phyloP scores from a whole-genome alignment of 345 rosid species.

The Limnanthes douglasii region DNA sequence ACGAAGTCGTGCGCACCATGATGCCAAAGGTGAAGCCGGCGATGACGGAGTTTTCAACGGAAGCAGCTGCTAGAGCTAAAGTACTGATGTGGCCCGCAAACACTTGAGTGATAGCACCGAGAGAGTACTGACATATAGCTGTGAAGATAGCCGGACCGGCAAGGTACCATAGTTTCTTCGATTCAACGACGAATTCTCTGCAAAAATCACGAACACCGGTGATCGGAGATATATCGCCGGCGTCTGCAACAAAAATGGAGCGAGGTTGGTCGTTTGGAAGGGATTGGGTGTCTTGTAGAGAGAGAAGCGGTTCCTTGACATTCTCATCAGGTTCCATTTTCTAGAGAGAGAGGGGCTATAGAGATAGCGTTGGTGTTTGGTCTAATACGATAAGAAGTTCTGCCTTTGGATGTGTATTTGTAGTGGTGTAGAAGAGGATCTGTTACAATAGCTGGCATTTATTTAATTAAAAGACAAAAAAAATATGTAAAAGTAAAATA shows the following conservation, averaged over 20 bases:
- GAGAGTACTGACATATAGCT: conserved; percentile 67
- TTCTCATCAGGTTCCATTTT: conserved; percentile 16
- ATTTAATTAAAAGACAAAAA: no score
- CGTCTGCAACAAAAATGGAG: conserved; percentile 13
- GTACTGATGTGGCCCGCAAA: conserved; percentile 70
- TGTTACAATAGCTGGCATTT: no score
- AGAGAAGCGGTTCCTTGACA: conserved; percentile 22
- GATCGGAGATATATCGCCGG: conserved; percentile 17
- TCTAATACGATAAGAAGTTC: no score
- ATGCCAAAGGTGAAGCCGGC: conserved; percentile 86
- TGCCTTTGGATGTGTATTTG: no score
- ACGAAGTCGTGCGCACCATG: conserved; percentile 31
- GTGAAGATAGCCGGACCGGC: conserved; percentile 98
- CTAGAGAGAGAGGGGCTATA: not conserved
- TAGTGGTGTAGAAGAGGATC: no score
- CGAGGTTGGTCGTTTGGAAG: not conserved
- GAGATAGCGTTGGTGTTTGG: not conserved
- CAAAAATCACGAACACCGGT: conserved; percentile 24
- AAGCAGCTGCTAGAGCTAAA: conserved; percentile 66
- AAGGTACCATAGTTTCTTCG: conserved; percentile 66
- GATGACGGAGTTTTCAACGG: conserved; percentile 79
- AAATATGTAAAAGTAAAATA: no score
- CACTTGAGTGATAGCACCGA: conserved; percentile 75
- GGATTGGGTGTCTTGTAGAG: conserved; percentile 3
- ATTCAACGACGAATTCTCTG: conserved; percentile 35